Percentiles rank a stretch among this genome's conserved stretches.
These are phyloP conservation scores for Zymoseptoria passerinii DNA, from an alignment of 2,329 filamentous ascomycete species.

Conservation along the genomic window DNA sequence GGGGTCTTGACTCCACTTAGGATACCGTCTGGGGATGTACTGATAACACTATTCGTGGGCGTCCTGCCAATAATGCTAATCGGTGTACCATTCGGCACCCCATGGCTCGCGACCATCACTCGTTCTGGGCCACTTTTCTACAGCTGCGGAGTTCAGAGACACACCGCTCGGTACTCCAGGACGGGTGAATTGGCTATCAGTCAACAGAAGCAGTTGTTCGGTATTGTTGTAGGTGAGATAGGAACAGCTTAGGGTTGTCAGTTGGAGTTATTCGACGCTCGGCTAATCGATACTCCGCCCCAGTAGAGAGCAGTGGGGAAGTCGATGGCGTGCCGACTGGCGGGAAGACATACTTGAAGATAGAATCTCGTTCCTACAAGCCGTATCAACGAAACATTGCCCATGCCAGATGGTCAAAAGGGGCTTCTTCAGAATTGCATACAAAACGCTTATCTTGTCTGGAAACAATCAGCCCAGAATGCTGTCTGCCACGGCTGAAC, in stretches of 20 bases:
- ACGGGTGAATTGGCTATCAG: no score
- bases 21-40: neutral
- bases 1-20: neutral
- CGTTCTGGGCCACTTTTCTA: neutral
- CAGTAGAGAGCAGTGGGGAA: neutral
- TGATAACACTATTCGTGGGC: neutral
- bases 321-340: neutral
- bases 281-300: neutral
- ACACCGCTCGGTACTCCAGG: no score
- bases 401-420: no score
- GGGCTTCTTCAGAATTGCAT: no score
- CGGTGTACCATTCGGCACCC: neutral
- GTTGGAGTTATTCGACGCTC: neutral
- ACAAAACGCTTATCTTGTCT: no score
- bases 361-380: neutral
- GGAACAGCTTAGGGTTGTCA: neutral
- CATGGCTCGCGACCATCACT: neutral
- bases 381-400: neutral
- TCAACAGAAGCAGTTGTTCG: no score
- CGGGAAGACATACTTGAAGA: neutral
- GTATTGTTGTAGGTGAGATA: no score
- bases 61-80: neutral
- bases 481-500: no score
- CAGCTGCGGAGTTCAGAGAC: no score
- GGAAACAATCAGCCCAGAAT: no score